Percentiles rank a stretch among this genome's conserved stretches.
Evolutionary conservation across 2,329 filamentous ascomycete genomes (phyloP).

Genomic region (Penicillium sclerotigenum): DNA sequence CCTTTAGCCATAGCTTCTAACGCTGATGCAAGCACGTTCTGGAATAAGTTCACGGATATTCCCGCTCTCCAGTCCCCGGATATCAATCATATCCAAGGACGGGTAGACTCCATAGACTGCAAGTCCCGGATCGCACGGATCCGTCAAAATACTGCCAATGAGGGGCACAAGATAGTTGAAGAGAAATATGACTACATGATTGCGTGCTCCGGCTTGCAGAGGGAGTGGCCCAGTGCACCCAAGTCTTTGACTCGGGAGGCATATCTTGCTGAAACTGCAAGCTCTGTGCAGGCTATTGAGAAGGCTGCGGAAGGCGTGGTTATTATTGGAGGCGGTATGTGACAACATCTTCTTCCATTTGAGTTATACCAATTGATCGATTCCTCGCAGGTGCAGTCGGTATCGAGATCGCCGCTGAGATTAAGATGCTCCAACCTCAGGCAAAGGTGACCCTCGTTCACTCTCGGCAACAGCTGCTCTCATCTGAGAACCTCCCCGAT

Average conservation of each 20-base stretch:
- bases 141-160: background rate
- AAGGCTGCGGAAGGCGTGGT: slow-evolving; percentile 42
- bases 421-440: slow-evolving; percentile 61
- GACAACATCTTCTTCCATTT: background rate
- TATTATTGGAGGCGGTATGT: slow-evolving; percentile 50
- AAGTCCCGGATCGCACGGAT: slow-evolving; percentile 1
- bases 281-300: slow-evolving; percentile 1
- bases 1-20: slow-evolving; percentile 5
- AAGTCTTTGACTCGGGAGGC: slow-evolving; percentile 59
- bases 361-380: slow-evolving; percentile 43
- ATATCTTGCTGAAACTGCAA: slow-evolving; percentile 48
- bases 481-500: slow-evolving; percentile 65
- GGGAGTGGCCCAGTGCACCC: slow-evolving; percentile 69
- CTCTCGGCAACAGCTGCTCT: slow-evolving; percentile 65
- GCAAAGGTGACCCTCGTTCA: slow-evolving; percentile 69
- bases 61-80: slow-evolving; percentile 3
- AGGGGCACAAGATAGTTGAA: slow-evolving; percentile 2
- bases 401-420: slow-evolving; percentile 73
- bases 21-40: background rate
- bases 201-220: slow-evolving; percentile 63
- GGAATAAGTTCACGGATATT: slow-evolving; percentile 6
- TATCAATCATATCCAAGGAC: slow-evolving; percentile 3
- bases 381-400: slow-evolving; percentile 64
- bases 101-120: slow-evolving; percentile 4
- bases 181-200: slow-evolving; percentile 60